Conservation (phyloP, 2,329 filamentous ascomycete genomes). For the Paramyrothecium roridum region DNA sequence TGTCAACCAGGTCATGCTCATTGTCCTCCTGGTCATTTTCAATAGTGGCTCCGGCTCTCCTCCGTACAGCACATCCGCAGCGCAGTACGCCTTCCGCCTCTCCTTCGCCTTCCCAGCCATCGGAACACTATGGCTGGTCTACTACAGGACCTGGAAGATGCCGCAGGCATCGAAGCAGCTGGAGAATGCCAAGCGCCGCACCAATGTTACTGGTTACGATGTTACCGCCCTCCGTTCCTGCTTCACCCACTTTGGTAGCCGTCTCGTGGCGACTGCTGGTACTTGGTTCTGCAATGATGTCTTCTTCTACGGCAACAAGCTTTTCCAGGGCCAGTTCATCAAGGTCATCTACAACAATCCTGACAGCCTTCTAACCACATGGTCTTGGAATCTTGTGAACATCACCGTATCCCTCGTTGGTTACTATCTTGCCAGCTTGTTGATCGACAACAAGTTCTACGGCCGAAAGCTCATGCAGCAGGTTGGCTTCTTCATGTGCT, state of each 20-base stretch:
- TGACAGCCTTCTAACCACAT: constrained; percentile 75
- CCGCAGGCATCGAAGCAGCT: constrained; percentile 81
- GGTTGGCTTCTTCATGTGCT: constrained; percentile 87
- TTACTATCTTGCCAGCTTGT: constrained; percentile 84
- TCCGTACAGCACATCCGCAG: constrained; percentile 73
- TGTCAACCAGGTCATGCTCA: constrained; percentile 86
- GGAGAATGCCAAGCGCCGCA: constrained; percentile 77
- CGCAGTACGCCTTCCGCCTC: constrained; percentile 88
- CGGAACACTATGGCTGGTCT: constrained; percentile 90
- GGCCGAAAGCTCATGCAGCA: constrained; percentile 97
- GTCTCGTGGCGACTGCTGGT: constrained; percentile 80
- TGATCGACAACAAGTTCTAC: constrained; percentile 96
- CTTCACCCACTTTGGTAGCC: constrained; percentile 79
- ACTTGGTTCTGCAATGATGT: constrained; percentile 96
- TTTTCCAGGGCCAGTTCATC: constrained; percentile 93
- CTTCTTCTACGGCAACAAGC: constrained; percentile 99
- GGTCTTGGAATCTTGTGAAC: constrained; percentile 93
- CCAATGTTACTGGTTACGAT: constrained; percentile 89
- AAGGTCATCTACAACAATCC: constrained; percentile 68
- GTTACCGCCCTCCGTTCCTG: constrained; percentile 76
- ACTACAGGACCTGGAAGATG: constrained; percentile 97
- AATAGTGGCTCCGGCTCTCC: constrained; percentile 71
- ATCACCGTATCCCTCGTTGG: constrained; percentile 80
- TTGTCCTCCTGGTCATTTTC: constrained; percentile 83
- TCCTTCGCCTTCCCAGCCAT: constrained; percentile 89